phyloP scores from a whole-genome alignment of 345 rosid species.

The Eucalyptus melliodora region DNA sequence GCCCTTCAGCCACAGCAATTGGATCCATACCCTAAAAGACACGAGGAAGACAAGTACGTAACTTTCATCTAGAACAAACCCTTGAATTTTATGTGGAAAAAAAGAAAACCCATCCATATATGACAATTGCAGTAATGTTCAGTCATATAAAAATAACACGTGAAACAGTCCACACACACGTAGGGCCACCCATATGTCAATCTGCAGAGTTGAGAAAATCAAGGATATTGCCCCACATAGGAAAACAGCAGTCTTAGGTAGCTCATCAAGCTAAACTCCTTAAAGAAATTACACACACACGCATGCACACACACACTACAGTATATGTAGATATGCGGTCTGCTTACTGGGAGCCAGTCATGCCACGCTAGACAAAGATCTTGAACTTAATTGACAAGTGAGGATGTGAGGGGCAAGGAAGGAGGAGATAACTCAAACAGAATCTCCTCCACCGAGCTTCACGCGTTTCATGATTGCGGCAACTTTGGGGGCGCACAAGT shows the following conservation, averaged over 20 bases:
- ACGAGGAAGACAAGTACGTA: background rate
- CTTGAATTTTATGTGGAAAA: background rate
- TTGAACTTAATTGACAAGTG: background rate
- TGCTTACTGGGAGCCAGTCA: background rate
- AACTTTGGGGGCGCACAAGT: background rate
- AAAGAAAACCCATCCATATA: background rate
- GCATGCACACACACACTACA: background rate
- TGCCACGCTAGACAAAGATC: background rate
- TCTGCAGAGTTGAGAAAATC: background rate
- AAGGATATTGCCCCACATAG: background rate
- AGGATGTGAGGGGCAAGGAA: background rate
- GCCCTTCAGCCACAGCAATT: conserved; percentile 35
- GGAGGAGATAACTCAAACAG: background rate
- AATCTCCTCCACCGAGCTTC: background rate
- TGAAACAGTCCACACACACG: background rate
- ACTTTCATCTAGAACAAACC: background rate
- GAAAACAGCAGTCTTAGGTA: background rate
- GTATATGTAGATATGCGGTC: background rate
- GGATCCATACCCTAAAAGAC: conserved; percentile 40
- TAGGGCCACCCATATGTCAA: background rate
- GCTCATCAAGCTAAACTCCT: background rate
- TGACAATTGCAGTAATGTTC: background rate
- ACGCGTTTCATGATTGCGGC: background rate
- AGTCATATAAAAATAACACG: background rate
- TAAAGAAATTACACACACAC: background rate